Evolutionary conservation across 2,329 filamentous ascomycete species (phyloP).

Genomic region (Colletotrichum tabaci): DNA sequence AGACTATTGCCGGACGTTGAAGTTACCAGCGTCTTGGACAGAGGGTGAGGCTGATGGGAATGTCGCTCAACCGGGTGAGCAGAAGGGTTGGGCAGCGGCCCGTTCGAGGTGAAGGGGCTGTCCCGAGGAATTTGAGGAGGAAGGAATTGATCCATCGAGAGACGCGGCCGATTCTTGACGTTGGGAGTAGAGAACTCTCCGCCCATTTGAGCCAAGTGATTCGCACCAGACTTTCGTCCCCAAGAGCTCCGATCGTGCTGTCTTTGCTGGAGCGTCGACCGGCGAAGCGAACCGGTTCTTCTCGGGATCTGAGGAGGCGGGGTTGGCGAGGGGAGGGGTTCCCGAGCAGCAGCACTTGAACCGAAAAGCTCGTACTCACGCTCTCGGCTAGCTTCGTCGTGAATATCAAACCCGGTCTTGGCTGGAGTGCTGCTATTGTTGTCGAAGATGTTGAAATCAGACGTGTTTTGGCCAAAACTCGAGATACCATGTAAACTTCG

Average conservation of each 20-base stretch:
- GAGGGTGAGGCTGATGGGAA: conserved; percentile 78
- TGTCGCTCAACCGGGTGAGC: conserved; percentile 64
- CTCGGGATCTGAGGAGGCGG: conserved; percentile 72
- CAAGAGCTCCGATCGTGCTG: conserved; percentile 77
- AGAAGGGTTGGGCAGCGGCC: conserved; percentile 67
- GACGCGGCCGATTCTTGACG: conserved; percentile 76
- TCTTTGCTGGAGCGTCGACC: conserved; percentile 90
- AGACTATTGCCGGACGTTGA: conserved; percentile 88
- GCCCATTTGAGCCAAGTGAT: conserved; percentile 65
- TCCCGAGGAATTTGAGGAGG: conserved; percentile 74
- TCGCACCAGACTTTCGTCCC: conserved; percentile 72
- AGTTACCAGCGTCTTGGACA: conserved; percentile 88
- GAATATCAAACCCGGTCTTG: conserved; percentile 61
- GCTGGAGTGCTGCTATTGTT: conserved; percentile 60
- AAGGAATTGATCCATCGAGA: conserved; percentile 85
- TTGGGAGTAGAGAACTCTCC: conserved; percentile 70
- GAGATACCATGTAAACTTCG: conserved; percentile 86
- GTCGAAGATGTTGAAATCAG: conserved; percentile 84
- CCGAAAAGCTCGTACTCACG: conserved; percentile 70
- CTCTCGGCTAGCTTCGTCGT: conserved; percentile 60
- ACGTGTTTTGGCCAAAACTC: conserved; percentile 67
- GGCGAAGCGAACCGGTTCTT: conserved; percentile 83
- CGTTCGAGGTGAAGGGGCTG: conserved; percentile 73
- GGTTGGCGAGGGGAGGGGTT: conserved; percentile 61
- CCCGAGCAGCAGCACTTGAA: conserved; percentile 51